phyloP scores from a whole-genome alignment of 2,329 filamentous ascomycete genomes.

The Aspergillus viridinutans region DNA sequence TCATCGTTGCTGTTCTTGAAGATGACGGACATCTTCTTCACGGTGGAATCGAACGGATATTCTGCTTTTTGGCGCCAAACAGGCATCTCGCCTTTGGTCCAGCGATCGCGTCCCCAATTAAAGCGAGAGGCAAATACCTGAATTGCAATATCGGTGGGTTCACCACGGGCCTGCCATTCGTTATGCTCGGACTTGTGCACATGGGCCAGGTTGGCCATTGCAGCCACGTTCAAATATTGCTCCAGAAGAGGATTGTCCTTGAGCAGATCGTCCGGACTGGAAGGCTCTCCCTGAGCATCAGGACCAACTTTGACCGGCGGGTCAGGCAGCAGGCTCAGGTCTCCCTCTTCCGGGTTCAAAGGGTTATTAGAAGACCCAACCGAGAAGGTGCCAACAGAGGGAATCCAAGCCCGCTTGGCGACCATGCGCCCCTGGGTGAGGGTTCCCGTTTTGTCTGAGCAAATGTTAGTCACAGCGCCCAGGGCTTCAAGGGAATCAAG shows the following conservation, averaged over 20 bases:
- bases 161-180: conserved; percentile 61
- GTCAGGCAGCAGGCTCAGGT: conserved; percentile 39
- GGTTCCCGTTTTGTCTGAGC: conserved; percentile 58
- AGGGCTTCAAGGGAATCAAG: conserved; percentile 57
- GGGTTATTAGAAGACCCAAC: conserved; percentile 54
- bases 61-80: conserved; percentile 60
- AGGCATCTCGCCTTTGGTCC: conserved; percentile 48
- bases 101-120: conserved; percentile 54
- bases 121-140: conserved; percentile 70
- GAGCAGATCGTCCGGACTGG: conserved; percentile 33
- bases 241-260: conserved; percentile 48
- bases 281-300: conserved; percentile 22
- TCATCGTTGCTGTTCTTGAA: conserved; percentile 40
- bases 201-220: conserved; percentile 62
- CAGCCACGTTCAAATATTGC: conserved; percentile 59
- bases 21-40: conserved; percentile 74
- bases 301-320: conserved; percentile 27
- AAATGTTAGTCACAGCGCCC: conserved; percentile 58
- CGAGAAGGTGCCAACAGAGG: conserved; percentile 54
- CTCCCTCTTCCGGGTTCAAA: conserved; percentile 53
- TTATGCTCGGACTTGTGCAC: conserved; percentile 53
- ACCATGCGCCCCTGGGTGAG: conserved; percentile 63
- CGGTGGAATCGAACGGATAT: conserved; percentile 68
- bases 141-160: conserved; percentile 70
- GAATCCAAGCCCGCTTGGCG: conserved; percentile 57